Evolutionary conservation across 805 yeast genomes (phyloP), one percentile per base, ranked within the genome.

Genomic region (Pichia gijzeniarum): DNA sequence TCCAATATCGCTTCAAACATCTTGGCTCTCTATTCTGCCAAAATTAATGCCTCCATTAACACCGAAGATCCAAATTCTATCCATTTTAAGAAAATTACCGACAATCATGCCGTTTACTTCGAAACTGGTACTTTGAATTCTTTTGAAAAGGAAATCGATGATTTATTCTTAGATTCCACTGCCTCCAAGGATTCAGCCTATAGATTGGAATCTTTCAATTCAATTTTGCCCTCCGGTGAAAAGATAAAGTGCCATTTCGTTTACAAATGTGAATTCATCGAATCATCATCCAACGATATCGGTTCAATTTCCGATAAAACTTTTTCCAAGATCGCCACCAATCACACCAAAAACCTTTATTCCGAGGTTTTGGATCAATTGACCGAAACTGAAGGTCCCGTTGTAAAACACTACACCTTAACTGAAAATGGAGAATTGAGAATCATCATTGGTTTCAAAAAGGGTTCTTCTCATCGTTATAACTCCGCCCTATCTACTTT

Each of bases 61-160:
- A 43, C 38, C 39, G 40, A 49, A 19, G 42, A 43, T 17, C 27
- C 48, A 7, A 68, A 69, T 18, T 75, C 80, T 53, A 82, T 91
- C 52, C 86, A 82, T 51, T 86, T 88, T 63, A 82, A 82, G 61
- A 75, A 89, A 51, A 90, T 87, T 62, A 75, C 77, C 38, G 82
- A 78, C 16, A 90, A 85, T 61, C 95, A 88, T 59, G 96, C 96
- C 1, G 93, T 88, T 31, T 93, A 85, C 62, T 86, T 91, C 63
- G 95, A 87, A 60, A 80, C 95, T 30, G 71, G 80, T 14, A 52
- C 47, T 33, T 58, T 70, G n/a, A 64, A 61, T 36, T 65, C 67
- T 39, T 83, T 81, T 57, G 96, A 89, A 67, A 72, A 75, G 49
- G 70, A 80, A 53, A 87, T 93, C 51, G 98, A 93, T 67, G 85